Evolutionary conservation across 1,284 basidiomycete genomes (phyloP), one percentile per base, ranked within the genome.

Genomic region (Cystobasidiaceae sp.): DNA sequence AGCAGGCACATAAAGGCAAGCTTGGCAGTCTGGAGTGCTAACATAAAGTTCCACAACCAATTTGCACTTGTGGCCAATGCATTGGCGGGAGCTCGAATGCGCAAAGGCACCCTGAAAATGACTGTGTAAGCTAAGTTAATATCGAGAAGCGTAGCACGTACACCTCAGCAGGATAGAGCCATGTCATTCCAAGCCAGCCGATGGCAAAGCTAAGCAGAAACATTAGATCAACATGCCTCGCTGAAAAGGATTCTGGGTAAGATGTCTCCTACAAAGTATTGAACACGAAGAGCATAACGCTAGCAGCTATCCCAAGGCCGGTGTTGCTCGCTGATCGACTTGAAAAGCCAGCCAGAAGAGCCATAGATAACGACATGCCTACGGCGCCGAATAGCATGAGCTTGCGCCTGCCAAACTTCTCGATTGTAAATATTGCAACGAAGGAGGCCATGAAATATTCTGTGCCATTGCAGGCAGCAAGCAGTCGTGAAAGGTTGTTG

Each of bases 111-210:
- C n/a, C n/a, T n/a, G n/a, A n/a, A n/a, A n/a, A n/a, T n/a, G n/a
- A n/a, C n/a, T n/a, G n/a, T n/a, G n/a, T n/a, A n/a, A n/a, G n/a
- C n/a, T n/a, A n/a, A n/a, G n/a, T n/a, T n/a, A n/a, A n/a, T n/a
- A n/a, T n/a, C n/a, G n/a, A n/a, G n/a, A n/a, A n/a, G n/a, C n/a
- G n/a, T 27, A 86, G 74, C n/a, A 82, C 81, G 21, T 83, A 82
- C 49, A 86, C 83, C 74, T 86, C 84, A n/a, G 84, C 85, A 59
- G 85, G 83, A 80, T 85, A 71, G 34, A 86, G 76, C 83, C 85
- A 85, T 4, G 85, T 84, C 83, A 87, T 86, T 25, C 85, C 85
- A 74, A 86, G 81, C 85, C 85, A 86, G 37, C 85, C 86, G 61
- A 86, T 79, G 0, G 84, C 85, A 75, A 86, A 87, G 78, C n/a